Base-by-base conservation (phyloP, 1,139 yeast genomes). In the Wickerhamomyces sp. region DNA sequence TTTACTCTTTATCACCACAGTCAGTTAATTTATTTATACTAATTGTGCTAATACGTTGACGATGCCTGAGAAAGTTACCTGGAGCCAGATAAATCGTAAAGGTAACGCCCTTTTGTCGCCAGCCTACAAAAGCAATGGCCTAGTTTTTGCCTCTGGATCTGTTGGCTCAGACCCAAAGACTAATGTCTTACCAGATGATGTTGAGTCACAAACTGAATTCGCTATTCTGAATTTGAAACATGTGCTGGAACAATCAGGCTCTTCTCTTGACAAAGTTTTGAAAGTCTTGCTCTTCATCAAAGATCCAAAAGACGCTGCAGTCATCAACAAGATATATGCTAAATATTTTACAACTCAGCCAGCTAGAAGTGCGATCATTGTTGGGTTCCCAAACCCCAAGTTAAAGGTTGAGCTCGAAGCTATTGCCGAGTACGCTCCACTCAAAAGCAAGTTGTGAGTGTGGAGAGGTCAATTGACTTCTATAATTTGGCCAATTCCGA, bases 331-430 rank as follows among this genome's bases (percentile, higher is more conserved):
- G 40, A 67, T 76, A 30, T 76, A 76, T 55, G 67, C 63, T 19
- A 61, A 67, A 47, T 63, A 69, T 54, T 72, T 76, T 55, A 60
- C 65, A 3, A 65, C 66, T 38, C 66, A 67, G 52, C 83, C 83
- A n/a, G 74, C 77, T 22, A 65, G 83, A 59, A 68, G 76, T 38
- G 75, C 81, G 54, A 70, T 76, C 22, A 65, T 74, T 31, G 73
- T 67, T 19, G 59, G 55, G 7, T 72, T 72, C 59, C 76, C 76
- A 29, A 64, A 69, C 48, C 54, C 59, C 8, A 46, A 54, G 7
- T 42, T 70, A 16, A 63, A 68, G 43, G 72, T 72, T 21, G 77
- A 72, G 51, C 45, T 72, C 31, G 76, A 72, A 47, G 58, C 64
- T 44, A 56, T 67, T 39, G 74, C 74, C 24, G 64, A 56, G 39